Evolutionary conservation across 1,284 basidiomycete genomes (phyloP), one percentile per base, ranked within the genome.

Genomic region (Leccinum griseonigrum): DNA sequence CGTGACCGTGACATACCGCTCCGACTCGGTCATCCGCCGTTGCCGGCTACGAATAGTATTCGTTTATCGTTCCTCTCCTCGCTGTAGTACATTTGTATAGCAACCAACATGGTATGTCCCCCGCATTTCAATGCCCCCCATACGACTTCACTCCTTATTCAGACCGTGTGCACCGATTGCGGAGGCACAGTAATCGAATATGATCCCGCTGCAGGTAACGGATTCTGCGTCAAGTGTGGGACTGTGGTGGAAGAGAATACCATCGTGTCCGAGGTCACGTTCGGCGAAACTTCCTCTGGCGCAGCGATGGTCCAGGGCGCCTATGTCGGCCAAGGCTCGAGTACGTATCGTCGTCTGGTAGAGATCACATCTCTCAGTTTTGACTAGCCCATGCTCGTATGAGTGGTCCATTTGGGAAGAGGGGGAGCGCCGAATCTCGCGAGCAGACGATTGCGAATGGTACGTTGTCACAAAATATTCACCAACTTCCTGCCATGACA

Each of bases 221-320:
- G 90, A 8, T 92, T 92, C 70, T 97, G 94, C 71, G 83, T 90
- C 3, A 78, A 83, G 66, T 97, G 95, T 69, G 94, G 93, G 58
- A 91, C 88, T 11, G 94, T 98, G 16, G 83, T 97, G 13, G 95
- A 98, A 75, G 94, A 98, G 77, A 96, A 94, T 71, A 88, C 92
- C 8, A 97, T 99, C 66, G 95, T 98, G 14, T 93, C 91, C 67
- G 90, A 98, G 74, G 87, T 99, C 63, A 90, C 90, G 0, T 99
- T 99, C 70, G 94, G 94, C 28, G 97, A 99, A 79, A 94, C 92
- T 9, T 86, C 91, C 7, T 86, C 86, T 53, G 97, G 97, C 34
- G 94, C 95, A 11, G 95, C 97, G 1, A 93, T 97, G 79, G 95
- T 98, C 0, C 93, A 97, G 72, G 97, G 97, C 18, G 91, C 92